These are phyloP conservation scores for Talaromyces islandicus DNA, from an alignment of 2,329 filamentous ascomycete genomes.

Conservation along the genomic window DNA sequence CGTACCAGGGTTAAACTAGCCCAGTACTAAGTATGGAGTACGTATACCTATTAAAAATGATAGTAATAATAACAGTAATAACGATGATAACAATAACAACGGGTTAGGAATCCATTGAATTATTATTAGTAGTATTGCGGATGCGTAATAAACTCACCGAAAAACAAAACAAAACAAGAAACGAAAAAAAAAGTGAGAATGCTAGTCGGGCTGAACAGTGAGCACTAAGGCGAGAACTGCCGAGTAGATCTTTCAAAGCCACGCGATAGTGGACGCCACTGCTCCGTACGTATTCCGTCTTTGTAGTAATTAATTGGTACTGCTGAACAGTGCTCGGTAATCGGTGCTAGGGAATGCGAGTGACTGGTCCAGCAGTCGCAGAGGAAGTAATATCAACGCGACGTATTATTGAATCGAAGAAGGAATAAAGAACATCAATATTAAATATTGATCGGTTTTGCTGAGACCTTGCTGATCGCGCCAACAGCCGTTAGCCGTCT, in stretches of 20 bases:
- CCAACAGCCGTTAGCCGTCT: background rate
- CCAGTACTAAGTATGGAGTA: background rate
- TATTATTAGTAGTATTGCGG: background rate
- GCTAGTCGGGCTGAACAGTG: background rate
- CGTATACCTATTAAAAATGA: too few species aligned
- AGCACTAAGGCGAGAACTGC: background rate
- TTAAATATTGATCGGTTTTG: too few species aligned
- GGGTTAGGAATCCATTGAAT: too few species aligned
- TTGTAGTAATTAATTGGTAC: too few species aligned
- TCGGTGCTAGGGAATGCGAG: background rate
- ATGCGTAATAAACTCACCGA: background rate
- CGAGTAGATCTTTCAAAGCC: background rate
- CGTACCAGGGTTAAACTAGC: background rate
- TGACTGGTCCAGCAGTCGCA: background rate
- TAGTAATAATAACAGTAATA: too few species aligned
- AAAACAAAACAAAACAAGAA: background rate
- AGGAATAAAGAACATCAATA: background rate
- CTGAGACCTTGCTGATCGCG: background rate
- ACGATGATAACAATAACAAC: too few species aligned
- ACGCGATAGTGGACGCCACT: background rate
- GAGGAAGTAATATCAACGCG: background rate
- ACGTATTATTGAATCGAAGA: background rate
- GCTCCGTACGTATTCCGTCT: too few species aligned
- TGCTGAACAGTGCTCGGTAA: too few species aligned
- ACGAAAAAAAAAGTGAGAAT: background rate